Conservation (phyloP, 2,329 filamentous ascomycete species). For the Neopestalotiopsis sp. region DNA sequence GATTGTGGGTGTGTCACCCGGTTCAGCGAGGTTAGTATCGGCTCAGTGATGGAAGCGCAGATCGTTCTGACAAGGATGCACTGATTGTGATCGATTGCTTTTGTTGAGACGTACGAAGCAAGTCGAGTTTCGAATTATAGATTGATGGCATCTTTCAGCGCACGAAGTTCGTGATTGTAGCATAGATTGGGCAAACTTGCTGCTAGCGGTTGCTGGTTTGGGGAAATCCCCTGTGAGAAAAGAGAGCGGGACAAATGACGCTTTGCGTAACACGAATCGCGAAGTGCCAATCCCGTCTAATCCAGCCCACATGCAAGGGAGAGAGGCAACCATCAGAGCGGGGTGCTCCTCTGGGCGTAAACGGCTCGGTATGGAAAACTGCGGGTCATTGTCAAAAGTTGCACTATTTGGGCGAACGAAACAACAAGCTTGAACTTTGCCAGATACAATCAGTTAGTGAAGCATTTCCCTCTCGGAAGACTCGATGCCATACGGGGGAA, state of each 20-base stretch:
- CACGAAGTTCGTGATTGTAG: neutral
- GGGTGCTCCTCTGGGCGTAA: conserved; percentile 6
- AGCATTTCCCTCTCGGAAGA: no score
- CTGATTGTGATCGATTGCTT: neutral
- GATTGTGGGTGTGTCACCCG: neutral
- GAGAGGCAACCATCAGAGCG: neutral
- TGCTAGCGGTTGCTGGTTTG: neutral
- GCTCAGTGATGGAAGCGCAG: neutral
- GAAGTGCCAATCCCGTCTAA: neutral
- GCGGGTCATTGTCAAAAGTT: conserved; percentile 26
- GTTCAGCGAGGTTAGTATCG: neutral
- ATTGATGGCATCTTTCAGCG: neutral
- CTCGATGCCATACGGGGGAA: no score
- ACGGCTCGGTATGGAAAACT: conserved; percentile 28
- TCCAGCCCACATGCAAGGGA: neutral
- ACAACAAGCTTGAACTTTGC: no score
- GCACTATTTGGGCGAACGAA: neutral
- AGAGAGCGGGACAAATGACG: neutral
- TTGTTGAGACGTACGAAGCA: neutral
- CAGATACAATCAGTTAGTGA: no score
- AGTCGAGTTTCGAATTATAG: neutral
- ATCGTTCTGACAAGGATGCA: neutral
- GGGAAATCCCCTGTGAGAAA: neutral
- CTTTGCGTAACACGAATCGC: neutral
- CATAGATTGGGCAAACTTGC: neutral